These are phyloP conservation scores for Epichloe sp. DNA, from an alignment of 2,329 filamentous ascomycete species.

Conservation along the genomic window DNA sequence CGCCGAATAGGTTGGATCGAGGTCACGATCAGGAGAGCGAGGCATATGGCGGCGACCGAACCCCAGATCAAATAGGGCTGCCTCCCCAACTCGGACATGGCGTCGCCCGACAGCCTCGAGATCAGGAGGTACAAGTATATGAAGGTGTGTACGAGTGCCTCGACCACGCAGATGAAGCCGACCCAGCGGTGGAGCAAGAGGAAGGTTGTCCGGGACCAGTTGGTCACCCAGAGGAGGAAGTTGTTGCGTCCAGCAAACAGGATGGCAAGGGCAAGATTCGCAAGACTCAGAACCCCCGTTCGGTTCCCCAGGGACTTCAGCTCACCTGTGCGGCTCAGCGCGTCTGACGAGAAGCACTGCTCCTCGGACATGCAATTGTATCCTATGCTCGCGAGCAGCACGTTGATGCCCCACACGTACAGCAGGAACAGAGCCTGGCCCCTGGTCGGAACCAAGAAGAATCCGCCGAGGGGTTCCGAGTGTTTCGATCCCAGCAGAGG, in stretches of 20 bases:
- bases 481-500: conserved; percentile 11
- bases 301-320: conserved; percentile 16
- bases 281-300: conserved; percentile 21
- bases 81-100: conserved; percentile 7
- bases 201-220: conserved; percentile 24
- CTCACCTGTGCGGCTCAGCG: not conserved
- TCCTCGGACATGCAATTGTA: not conserved
- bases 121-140: conserved; percentile 18
- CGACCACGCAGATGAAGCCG: conserved; percentile 62
- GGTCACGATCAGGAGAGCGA: conserved; percentile 13
- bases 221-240: conserved; percentile 20
- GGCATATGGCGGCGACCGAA: conserved; percentile 18
- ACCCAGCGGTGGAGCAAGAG: conserved; percentile 25
- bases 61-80: conserved; percentile 22
- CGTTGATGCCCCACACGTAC: not conserved
- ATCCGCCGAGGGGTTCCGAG: conserved; percentile 9
- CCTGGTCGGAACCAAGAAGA: conserved; percentile 12
- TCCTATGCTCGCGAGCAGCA: not conserved
- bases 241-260: conserved; percentile 24
- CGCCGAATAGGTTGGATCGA: conserved; percentile 17
- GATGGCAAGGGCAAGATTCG: conserved; percentile 18
- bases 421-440: conserved; percentile 8
- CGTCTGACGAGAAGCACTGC: not conserved
- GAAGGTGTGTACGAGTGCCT: conserved; percentile 45
- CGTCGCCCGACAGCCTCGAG: not conserved